Percentiles rank a stretch among this genome's conserved stretches.
Conservation (phyloP, 2,329 filamentous ascomycete species). For the Alternaria brassicae region DNA sequence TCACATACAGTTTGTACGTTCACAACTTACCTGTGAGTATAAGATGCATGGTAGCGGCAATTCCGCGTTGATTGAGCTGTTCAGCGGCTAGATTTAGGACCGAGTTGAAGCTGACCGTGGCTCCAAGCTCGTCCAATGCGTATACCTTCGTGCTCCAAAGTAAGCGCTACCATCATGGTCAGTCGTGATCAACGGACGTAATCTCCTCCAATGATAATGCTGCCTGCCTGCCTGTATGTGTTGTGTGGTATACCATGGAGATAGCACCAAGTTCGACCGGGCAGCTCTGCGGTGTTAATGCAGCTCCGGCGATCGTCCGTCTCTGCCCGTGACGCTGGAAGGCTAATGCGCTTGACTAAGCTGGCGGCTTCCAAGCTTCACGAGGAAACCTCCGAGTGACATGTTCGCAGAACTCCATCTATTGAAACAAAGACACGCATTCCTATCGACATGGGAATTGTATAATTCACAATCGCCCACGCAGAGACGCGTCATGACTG, state of each 20-base stretch:
- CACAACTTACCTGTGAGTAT: slow-evolving; percentile 56
- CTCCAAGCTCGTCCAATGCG: not conserved
- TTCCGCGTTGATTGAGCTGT: not conserved
- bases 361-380: slow-evolving; percentile 4
- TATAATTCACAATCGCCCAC: slow-evolving; percentile 1
- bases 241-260: not conserved
- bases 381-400: slow-evolving; percentile 1
- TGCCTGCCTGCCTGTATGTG: not conserved
- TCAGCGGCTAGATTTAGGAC: not conserved
- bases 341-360: slow-evolving; percentile 18
- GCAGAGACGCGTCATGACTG: slow-evolving; percentile 11
- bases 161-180: not conserved
- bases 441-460: slow-evolving; percentile 10
- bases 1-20: no score
- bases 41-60: slow-evolving; percentile 44
- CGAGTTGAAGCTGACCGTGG: not conserved
- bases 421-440: not conserved
- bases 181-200: not conserved
- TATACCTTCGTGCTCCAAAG: not conserved
- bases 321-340: not conserved
- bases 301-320: slow-evolving; percentile 17
- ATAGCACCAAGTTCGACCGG: not conserved
- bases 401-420: not conserved
- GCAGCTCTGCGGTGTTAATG: not conserved
- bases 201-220: not conserved